A percentile compares a stretch with the other conserved stretches of the same genome.
phyloP scores from a whole-genome alignment of 257 asterid species.

The Solanum boliviense region DNA sequence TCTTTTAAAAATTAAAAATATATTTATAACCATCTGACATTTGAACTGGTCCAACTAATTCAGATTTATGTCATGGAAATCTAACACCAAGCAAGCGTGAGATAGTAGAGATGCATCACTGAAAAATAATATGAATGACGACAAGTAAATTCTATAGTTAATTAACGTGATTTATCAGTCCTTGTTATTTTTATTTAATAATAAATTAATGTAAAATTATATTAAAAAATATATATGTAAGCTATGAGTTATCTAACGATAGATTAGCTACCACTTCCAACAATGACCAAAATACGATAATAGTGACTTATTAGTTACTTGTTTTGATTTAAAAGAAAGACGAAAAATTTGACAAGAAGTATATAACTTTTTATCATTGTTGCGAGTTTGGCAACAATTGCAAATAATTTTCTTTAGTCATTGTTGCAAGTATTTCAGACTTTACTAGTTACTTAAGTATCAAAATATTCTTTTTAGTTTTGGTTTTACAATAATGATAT shows the following conservation, averaged over 20 bases:
- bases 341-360: no score
- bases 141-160: no score
- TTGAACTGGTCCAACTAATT: background rate
- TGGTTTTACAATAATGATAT: background rate
- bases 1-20: no score
- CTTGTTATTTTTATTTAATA: background rate
- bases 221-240: background rate
- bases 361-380: no score
- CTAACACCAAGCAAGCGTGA: background rate
- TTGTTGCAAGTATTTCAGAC: background rate
- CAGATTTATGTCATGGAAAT: no score
- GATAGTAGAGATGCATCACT: background rate
- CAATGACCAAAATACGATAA: background rate
- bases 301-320: no score
- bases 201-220: background rate
- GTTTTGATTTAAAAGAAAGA: background rate
- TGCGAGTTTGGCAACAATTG: no score
- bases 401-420: background rate
- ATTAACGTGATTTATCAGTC: no score
- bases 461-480: background rate
- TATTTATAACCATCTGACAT: background rate
- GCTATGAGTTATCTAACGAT: background rate
- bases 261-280: background rate
- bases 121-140: background rate
- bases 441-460: background rate